These are phyloP conservation scores for Phaseolus coccineus DNA, from an alignment of 331 rosid species.

Conservation along the genomic window DNA sequence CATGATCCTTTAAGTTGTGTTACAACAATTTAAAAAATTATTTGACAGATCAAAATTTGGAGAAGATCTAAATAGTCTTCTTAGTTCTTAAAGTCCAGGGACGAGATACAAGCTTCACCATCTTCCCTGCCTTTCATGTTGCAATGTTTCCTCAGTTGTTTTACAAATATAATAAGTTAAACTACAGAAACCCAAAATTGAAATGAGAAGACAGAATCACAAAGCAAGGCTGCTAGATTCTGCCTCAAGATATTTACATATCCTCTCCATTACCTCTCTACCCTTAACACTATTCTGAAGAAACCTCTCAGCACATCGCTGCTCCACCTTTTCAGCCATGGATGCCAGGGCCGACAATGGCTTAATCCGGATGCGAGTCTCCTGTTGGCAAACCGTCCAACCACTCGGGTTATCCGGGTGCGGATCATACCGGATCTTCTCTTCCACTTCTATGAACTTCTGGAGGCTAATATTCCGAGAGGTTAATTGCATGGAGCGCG, in stretches of 20 bases:
- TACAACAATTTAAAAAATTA: conserved; percentile 7
- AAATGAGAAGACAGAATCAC: conserved; percentile 39
- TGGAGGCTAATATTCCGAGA: conserved; percentile 79
- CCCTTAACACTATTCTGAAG: conserved; percentile 89
- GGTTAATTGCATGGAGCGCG: conserved; percentile 68
- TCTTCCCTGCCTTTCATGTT: conserved; percentile 25
- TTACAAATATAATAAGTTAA: neutral
- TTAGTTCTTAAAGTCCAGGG: neutral
- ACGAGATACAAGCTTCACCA: conserved; percentile 11
- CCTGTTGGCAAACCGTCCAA: conserved; percentile 88
- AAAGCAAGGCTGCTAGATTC: conserved; percentile 64
- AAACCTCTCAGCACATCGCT: conserved; percentile 81
- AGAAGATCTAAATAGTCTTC: neutral
- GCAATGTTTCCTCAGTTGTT: conserved; percentile 1
- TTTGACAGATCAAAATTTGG: conserved; percentile 10
- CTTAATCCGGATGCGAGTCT: conserved; percentile 77
- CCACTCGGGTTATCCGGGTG: conserved; percentile 75
- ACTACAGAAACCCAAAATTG: conserved; percentile 29
- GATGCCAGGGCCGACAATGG: conserved; percentile 90
- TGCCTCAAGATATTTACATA: conserved; percentile 91
- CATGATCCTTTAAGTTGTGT: neutral
- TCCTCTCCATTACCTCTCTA: conserved; percentile 95
- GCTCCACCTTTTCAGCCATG: conserved; percentile 93
- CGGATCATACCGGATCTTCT: conserved; percentile 82
- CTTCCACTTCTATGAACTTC: conserved; percentile 88